phyloP scores from a whole-genome alignment of 139 green algal genomes.

The Micractinium sp. region DNA sequence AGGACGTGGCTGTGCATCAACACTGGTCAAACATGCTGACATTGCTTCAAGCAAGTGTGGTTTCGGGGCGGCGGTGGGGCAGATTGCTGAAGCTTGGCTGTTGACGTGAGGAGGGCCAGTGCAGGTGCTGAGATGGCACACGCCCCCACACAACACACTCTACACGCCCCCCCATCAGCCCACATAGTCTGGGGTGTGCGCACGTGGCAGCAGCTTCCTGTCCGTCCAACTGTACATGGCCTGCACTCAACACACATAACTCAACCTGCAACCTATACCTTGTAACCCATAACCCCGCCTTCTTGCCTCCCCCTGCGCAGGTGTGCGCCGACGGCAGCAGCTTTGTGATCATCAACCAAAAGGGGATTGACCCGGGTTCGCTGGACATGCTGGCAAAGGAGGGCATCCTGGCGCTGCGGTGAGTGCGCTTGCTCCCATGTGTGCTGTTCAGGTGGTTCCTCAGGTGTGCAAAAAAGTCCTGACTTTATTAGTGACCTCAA shows the following conservation, averaged over 20 bases:
- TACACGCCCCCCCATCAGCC: no score
- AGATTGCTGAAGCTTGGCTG: neutral
- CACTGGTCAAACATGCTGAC: neutral
- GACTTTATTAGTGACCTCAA: neutral
- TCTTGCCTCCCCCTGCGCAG: constrained; percentile 43
- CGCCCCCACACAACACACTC: no score
- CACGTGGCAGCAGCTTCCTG: constrained; percentile 88
- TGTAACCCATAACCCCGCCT: neutral
- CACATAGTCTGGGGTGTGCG: no score
- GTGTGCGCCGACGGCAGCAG: constrained; percentile 85
- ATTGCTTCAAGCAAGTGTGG: neutral
- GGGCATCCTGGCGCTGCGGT: constrained; percentile 47
- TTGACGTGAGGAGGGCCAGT: no score
- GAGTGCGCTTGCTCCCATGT: no score
- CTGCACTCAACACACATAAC: constrained; percentile 83
- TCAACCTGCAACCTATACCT: neutral
- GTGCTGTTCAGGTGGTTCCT: no score
- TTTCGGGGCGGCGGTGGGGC: neutral
- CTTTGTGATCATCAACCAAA: constrained; percentile 99
- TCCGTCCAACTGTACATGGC: constrained; percentile 99
- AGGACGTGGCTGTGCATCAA: neutral
- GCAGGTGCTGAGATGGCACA: neutral
- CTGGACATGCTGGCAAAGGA: constrained; percentile 95
- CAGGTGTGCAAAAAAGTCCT: no score
- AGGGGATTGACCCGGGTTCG: constrained; percentile 98